Base-by-base conservation (phyloP, 2,329 filamentous ascomycete species). In the Exophiala sp. region DNA sequence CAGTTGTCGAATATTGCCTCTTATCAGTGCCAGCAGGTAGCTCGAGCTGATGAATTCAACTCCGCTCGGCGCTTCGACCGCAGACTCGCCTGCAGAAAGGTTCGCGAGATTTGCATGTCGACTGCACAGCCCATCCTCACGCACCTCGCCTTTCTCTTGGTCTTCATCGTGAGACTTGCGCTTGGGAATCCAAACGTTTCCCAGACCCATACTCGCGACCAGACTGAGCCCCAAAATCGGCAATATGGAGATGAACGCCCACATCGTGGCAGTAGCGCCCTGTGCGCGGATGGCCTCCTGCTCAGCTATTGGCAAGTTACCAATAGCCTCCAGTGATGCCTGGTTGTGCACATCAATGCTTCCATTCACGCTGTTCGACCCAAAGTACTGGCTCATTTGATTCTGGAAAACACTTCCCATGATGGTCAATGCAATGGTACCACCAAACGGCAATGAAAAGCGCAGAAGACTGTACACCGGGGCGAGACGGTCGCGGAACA, bases 341-440 rank as follows among this genome's bases (percentile, higher is more conserved):
- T 70, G 54, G 47, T 69, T 58, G 44, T 71, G 60, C 48, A 72
- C 55, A 52, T 71, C 65, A 47, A 65, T 45, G 52, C 69, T 50
- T 66, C 66, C 16, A 62, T 68, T 68, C 3, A 66, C 70, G 57
- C 52, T 52, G 16, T 41, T 41, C 2, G 54, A 47, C 5, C 50
- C 60, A n/a, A 71, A 53, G 42, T 59, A 46, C 36, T 50, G 3
- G 59, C 65, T 50, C 62, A 74, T 60, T 49, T 78, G 75, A 49
- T 88, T 88, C 64, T 86, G 86, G 67, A 87, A 87, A 1, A 88
- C 83, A 7, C 80, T 77, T 11, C 83, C 78, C 85, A 88, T 87
- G 62, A 88, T 76, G 0, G 84, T 85, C 42, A 87, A 72, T 0
- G 79, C 80, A 2, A 88, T 68, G 0, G 84, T 86, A 10, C 85